phyloP scores from a whole-genome alignment of 768 basidiomycete species.

The Mycena olivaceomarginata region DNA sequence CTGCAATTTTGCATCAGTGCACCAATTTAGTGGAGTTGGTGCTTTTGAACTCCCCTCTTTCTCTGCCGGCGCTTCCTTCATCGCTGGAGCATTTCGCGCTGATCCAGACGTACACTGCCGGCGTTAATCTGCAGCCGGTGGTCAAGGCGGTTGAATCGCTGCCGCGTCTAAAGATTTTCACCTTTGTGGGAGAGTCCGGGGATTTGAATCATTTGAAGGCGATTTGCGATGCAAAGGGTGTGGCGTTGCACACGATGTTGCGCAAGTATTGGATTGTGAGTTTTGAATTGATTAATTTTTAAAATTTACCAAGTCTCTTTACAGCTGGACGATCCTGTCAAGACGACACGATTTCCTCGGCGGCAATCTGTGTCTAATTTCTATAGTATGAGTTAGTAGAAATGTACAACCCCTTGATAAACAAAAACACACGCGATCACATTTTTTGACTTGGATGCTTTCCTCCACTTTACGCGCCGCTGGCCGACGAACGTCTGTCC shows the following conservation, averaged over 20 bases:
- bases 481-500: slow-evolving; percentile 25
- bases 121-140: slow-evolving; percentile 51
- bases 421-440: slow-evolving; percentile 4
- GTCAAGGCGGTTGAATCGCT: slow-evolving; percentile 55
- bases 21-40: slow-evolving; percentile 62
- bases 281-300: slow-evolving; percentile 8
- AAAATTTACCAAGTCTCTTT: neutral
- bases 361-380: slow-evolving; percentile 60
- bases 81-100: slow-evolving; percentile 64
- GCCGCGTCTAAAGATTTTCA: slow-evolving; percentile 59
- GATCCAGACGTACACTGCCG: slow-evolving; percentile 49
- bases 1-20: slow-evolving; percentile 59
- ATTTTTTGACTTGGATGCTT: slow-evolving; percentile 38
- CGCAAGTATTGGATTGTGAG: slow-evolving; percentile 61
- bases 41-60: slow-evolving; percentile 59
- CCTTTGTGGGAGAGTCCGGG: slow-evolving; percentile 55
- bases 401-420: slow-evolving; percentile 8
- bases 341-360: slow-evolving; percentile 57
- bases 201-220: slow-evolving; percentile 32
- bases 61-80: slow-evolving; percentile 56
- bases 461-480: slow-evolving; percentile 37
- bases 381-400: slow-evolving; percentile 52
- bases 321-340: slow-evolving; percentile 62
- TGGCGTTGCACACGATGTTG: slow-evolving; percentile 52
- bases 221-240: slow-evolving; percentile 53